Conservation (phyloP, 1,284 basidiomycete species). For the Ceratobasidium sp. region DNA sequence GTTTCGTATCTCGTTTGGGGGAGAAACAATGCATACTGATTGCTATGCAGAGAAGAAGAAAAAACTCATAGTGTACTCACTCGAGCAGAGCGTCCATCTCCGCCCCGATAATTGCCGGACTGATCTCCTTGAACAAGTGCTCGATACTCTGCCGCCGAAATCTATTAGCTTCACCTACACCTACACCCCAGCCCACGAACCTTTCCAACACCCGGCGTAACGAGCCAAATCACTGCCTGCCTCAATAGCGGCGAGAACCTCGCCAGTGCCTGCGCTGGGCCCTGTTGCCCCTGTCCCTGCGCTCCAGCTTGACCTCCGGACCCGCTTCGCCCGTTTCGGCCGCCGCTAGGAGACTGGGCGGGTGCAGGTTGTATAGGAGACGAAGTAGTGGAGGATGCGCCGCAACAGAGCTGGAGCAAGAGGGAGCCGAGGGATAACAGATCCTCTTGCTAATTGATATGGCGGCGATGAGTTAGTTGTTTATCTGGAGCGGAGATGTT, state of each 20-base stretch:
- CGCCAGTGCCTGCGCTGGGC: constrained; percentile 62
- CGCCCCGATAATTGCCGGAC: constrained; percentile 71
- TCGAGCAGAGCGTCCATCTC: constrained; percentile 76
- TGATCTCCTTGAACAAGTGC: constrained; percentile 79
- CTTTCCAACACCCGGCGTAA: constrained; percentile 62
- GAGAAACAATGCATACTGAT: constrained; percentile 1
- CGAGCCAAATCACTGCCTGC: constrained; percentile 41
- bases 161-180: constrained; percentile 6
- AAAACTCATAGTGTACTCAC: constrained; percentile 70
- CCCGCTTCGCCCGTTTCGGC: not conserved
- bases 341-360: not conserved
- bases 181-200: constrained; percentile 32
- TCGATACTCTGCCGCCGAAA: constrained; percentile 57
- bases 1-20: too few species aligned
- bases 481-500: not conserved
- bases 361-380: constrained; percentile 74
- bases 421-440: constrained; percentile 87
- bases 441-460: constrained; percentile 77
- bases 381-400: constrained; percentile 62
- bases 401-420: constrained; percentile 86
- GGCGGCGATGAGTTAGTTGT: constrained; percentile 6
- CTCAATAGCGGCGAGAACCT: constrained; percentile 64
- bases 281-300: too few species aligned
- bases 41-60: not conserved
- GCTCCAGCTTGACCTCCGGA: not conserved